Evolutionary conservation across 208 protist genomes (phyloP), one percentile per base, ranked within the genome.

Genomic region (Jaenimonas drosophilae): DNA sequence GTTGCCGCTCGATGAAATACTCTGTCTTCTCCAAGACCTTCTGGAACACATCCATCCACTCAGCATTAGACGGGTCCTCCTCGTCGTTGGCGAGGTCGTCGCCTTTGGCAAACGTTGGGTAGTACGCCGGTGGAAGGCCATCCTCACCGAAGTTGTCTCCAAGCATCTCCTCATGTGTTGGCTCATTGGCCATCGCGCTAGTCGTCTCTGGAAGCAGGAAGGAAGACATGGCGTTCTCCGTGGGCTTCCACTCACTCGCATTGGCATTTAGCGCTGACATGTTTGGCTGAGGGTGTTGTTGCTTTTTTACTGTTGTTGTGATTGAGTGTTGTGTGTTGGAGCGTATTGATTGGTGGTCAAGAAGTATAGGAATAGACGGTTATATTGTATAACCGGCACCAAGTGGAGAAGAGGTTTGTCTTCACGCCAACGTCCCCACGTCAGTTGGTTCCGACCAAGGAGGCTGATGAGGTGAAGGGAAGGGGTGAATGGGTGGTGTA

Each of bases 181-280:
- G 31, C n/a, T n/a, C n/a, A n/a, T n/a, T n/a, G n/a, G n/a, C n/a
- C n/a, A n/a, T n/a, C n/a, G n/a, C n/a, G n/a, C n/a, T n/a, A n/a
- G n/a, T n/a, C n/a, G n/a, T n/a, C n/a, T n/a, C n/a, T n/a, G 1
- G 41, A 38, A 43, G 31, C 33, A 42, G 41, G 21, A 46, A 43
- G 19, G n/a, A n/a, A n/a, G n/a, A n/a, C n/a, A n/a, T n/a, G n/a
- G n/a, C n/a, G n/a, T n/a, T n/a, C n/a, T n/a, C n/a, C n/a, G n/a
- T n/a, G n/a, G n/a, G n/a, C n/a, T 55, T 65, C 83, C 83, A 91
- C 54, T 91, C 83, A 41, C 59, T 71, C 26, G 83, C 83, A 31
- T 86, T 77, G 3, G 66, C 76, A 46, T 91, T 88, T 19, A 91
- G n/a, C n/a, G n/a, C n/a, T n/a, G n/a, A n/a, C n/a, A n/a, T n/a